These are phyloP conservation scores for Backusella liffmaniae DNA, from an alignment of 192 early-diverging fungal species.

Conservation along the genomic window DNA sequence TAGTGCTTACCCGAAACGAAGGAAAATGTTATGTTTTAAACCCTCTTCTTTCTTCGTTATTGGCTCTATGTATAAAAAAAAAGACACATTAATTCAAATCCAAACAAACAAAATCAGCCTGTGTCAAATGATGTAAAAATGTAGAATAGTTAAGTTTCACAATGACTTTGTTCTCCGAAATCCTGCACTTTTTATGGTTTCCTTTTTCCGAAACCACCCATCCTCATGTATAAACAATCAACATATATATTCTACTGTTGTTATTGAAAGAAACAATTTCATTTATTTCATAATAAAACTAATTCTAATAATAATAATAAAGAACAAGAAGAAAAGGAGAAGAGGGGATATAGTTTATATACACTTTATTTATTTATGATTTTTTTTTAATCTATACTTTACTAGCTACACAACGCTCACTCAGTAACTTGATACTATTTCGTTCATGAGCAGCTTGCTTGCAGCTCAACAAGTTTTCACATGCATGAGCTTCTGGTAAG, in stretches of 20 bases:
- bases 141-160: background rate
- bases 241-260: background rate
- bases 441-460: conserved; percentile 57
- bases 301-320: background rate
- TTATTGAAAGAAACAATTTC: background rate
- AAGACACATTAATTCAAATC: background rate
- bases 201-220: background rate
- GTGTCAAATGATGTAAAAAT: background rate
- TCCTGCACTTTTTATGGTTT: background rate
- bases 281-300: background rate
- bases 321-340: background rate
- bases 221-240: background rate
- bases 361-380: background rate
- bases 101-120: background rate
- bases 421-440: conserved; percentile 57
- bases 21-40: background rate
- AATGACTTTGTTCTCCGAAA: background rate
- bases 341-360: background rate
- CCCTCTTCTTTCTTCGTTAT: background rate
- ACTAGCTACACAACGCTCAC: conserved; percentile 69
- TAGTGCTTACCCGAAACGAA: background rate
- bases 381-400: conserved; percentile 55
- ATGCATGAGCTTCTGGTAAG: conserved; percentile 72
- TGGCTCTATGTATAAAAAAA: background rate
- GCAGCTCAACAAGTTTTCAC: conserved; percentile 63